Conservation (phyloP, 768 basidiomycete species). For the Clitopilus hobsonii region DNA sequence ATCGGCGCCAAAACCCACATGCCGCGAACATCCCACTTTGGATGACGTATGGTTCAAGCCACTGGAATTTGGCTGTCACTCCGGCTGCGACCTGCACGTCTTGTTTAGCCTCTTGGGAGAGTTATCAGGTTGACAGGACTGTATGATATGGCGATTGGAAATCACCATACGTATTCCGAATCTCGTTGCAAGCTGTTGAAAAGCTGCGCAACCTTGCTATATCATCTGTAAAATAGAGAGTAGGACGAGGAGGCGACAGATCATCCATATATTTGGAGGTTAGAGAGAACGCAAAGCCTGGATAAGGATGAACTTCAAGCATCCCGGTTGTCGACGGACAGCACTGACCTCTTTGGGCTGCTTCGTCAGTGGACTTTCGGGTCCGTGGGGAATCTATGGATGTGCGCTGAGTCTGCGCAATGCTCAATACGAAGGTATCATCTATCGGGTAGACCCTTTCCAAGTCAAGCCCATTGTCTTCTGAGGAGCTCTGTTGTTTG, state of each 20-base stretch:
- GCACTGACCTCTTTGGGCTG: background rate
- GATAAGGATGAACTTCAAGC: background rate
- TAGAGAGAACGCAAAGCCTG: slow-evolving; percentile 55
- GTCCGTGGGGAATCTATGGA: slow-evolving; percentile 31
- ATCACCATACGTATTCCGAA: slow-evolving; percentile 47
- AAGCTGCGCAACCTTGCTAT: slow-evolving; percentile 41
- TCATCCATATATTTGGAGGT: slow-evolving; percentile 32
- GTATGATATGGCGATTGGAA: too few species aligned
- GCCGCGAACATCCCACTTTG: background rate
- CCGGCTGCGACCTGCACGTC: slow-evolving; percentile 7
- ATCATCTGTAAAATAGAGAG: slow-evolving; percentile 44
- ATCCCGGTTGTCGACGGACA: background rate
- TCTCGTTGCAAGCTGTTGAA: slow-evolving; percentile 50
- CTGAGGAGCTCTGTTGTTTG: background rate
- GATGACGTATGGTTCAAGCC: slow-evolving; percentile 37
- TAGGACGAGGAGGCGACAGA: slow-evolving; percentile 19
- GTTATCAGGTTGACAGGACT: background rate
- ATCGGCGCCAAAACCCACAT: background rate
- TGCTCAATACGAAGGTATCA: slow-evolving; percentile 45
- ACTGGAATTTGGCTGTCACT: slow-evolving; percentile 28
- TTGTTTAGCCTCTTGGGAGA: slow-evolving; percentile 15
- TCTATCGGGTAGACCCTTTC: slow-evolving; percentile 55
- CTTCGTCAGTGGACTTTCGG: background rate
- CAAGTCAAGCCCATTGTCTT: slow-evolving; percentile 31
- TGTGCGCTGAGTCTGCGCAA: slow-evolving; percentile 47